Evolutionary conservation across 2,329 filamentous ascomycete genomes (phyloP).

Genomic region (Pestalotiopsis sp.): DNA sequence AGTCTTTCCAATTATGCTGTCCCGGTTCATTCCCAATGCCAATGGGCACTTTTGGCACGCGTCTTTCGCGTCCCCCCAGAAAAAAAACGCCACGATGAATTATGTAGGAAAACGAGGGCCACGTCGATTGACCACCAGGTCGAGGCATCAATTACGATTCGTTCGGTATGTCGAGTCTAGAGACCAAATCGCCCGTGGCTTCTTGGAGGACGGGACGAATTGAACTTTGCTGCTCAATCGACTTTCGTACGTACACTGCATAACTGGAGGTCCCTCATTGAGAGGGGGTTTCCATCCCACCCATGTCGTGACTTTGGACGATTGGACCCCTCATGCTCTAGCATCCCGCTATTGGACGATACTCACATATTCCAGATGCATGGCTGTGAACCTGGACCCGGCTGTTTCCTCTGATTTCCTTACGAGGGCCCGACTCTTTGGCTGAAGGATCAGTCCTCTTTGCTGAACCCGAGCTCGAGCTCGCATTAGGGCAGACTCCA

Average conservation of each 20-base stretch:
- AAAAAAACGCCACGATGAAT: background rate
- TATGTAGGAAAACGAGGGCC: background rate
- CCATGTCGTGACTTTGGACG: background rate
- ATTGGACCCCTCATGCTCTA: background rate
- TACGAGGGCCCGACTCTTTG: background rate
- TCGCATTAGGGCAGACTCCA: conserved; percentile 4
- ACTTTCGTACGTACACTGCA: background rate
- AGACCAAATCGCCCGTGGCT: too few species aligned
- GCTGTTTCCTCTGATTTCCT: background rate
- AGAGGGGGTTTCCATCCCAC: background rate
- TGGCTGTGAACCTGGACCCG: conserved; percentile 8
- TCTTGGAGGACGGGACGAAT: too few species aligned
- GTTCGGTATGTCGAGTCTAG: background rate
- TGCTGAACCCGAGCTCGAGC: background rate
- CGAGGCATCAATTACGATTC: background rate
- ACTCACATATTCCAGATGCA: background rate
- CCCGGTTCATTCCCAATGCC: background rate
- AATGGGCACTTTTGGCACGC: background rate
- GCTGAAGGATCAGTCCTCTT: background rate
- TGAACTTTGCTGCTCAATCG: background rate
- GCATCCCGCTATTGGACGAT: conserved; percentile 1
- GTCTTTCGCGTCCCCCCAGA: background rate
- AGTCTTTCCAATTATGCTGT: background rate
- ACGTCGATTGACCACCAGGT: background rate
- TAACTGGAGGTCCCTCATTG: background rate